Percentiles rank a stretch among this genome's conserved stretches.
phyloP scores from a whole-genome alignment of 139 green algal genomes.

The Asterochloris sp. region DNA sequence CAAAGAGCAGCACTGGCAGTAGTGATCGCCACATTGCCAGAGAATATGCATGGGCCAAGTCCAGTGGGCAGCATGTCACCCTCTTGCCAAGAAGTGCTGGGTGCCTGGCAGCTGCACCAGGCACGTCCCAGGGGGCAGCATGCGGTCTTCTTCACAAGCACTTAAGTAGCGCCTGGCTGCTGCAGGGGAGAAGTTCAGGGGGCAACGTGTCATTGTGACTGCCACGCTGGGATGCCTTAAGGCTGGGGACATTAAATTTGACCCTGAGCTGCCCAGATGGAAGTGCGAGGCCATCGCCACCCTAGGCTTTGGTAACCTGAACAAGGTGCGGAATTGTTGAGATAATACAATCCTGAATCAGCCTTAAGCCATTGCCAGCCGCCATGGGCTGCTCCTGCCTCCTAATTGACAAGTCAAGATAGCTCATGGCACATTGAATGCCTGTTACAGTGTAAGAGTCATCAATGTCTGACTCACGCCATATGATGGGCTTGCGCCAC shows the following conservation, averaged over 20 bases:
- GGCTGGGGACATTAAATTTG: constrained; percentile 56
- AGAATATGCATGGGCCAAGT: too few species aligned
- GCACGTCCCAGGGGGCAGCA: too few species aligned
- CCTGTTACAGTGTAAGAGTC: neutral
- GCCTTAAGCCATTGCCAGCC: neutral
- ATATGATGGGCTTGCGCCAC: too few species aligned
- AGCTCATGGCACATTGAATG: too few species aligned
- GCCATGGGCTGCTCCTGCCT: neutral
- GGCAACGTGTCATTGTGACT: constrained; percentile 63
- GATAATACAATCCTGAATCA: neutral
- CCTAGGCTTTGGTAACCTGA: constrained; percentile 80
- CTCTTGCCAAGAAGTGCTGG: too few species aligned
- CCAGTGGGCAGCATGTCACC: too few species aligned
- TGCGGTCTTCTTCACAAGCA: too few species aligned
- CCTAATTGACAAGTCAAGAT: too few species aligned
- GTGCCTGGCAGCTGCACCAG: too few species aligned
- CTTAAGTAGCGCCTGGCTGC: too few species aligned
- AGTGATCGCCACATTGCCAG: too few species aligned
- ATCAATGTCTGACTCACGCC: neutral
- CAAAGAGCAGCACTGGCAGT: too few species aligned
- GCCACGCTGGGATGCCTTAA: constrained; percentile 73
- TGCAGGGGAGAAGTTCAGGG: constrained; percentile 35
- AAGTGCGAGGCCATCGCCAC: constrained; percentile 65
- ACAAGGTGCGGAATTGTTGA: constrained; percentile 60
- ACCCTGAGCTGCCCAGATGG: constrained; percentile 63